Conservation (phyloP, 352 stramenopile species). For the Globisporangium alternatum region DNA sequence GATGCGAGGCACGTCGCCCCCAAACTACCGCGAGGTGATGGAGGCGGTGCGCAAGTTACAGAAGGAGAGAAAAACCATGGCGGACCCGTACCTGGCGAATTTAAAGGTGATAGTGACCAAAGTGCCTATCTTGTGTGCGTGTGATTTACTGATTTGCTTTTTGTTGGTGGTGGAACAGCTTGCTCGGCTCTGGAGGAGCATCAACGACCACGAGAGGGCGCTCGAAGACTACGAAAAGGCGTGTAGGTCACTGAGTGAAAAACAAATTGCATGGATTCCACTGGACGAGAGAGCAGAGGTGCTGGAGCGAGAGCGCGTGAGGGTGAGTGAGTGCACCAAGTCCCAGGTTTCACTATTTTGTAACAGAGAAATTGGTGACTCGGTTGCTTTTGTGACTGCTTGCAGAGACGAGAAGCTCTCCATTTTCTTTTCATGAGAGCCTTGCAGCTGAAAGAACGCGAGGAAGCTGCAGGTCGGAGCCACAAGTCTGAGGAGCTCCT, state of each 20-base stretch:
- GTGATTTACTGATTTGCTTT: neutral
- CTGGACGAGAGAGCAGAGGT: slow-evolving; percentile 27
- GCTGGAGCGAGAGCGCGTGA: slow-evolving; percentile 37
- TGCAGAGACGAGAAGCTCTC: slow-evolving; percentile 32
- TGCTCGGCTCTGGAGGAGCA: slow-evolving; percentile 47
- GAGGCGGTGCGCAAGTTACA: slow-evolving; percentile 43
- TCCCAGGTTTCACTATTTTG: neutral
- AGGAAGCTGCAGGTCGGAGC: slow-evolving; percentile 33
- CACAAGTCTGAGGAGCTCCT: neutral
- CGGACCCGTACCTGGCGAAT: slow-evolving; percentile 50
- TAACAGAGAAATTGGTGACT: neutral
- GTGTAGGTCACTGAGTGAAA: slow-evolving; percentile 29
- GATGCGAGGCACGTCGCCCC: neutral
- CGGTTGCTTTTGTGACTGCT: neutral
- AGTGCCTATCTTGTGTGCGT: neutral
- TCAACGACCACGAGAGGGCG: slow-evolving; percentile 44
- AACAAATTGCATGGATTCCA: slow-evolving; percentile 27
- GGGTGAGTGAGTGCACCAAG: slow-evolving; percentile 32
- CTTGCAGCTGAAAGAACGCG: slow-evolving; percentile 30
- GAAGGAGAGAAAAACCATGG: slow-evolving; percentile 30
- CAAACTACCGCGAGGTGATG: slow-evolving; percentile 41
- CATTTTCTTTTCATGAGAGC: slow-evolving; percentile 45
- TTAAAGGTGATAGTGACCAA: slow-evolving; percentile 34
- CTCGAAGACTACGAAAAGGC: slow-evolving; percentile 59
- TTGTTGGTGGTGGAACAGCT: slow-evolving; percentile 29